Base-by-base conservation (phyloP, 345 rosid species). In the Eucalyptus rudis region DNA sequence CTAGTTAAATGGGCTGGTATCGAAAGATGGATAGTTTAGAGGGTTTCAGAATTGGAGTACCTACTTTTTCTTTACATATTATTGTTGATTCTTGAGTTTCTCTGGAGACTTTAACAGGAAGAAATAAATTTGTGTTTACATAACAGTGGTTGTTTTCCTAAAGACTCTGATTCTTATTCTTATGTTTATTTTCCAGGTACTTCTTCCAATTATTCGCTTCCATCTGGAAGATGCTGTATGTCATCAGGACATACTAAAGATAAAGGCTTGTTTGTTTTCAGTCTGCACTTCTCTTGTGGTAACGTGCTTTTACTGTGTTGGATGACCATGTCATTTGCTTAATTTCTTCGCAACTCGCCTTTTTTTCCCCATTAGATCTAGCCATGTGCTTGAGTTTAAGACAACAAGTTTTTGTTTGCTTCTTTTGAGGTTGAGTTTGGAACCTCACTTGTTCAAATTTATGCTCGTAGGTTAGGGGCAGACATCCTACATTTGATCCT, bases 281-380 rank as follows among this genome's bases (percentile, higher is more conserved):
- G 89, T 95, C 88, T 96, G 99, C 92, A 94, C 98, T 59, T 95
- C 96, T 88, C 95, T 97, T 86, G 92, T 93, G 98, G 99, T 97
- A 95, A 92, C 86, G 40, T 50, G 85, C 36, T 90, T 52, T 52
- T 19, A 66, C 43, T 45, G 29, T 29, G 84, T n/a, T 64, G 64
- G 29, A 51, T 71, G 33, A 47, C 84, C 29, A 36, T 76, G 84
- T 71, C 45, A 71, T 71, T 71, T 71, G 45, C 83, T 71, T 71
- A 19, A 43, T 76, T 40, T 76, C 11, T 40, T 13, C 2, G 29
- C 84, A 76, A 20, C 84, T 76, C 2, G 8, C 47, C 84, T 40
- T 76, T 40, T 27, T 62, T 13, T 29, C 33, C 47, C 47, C 5
- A 1, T 40, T 20, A 76, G 84, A 76, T 40, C 84, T 36, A 10